Evolutionary conservation across 768 basidiomycete species (phyloP).

Genomic region (Melanogaster broomeanus): DNA sequence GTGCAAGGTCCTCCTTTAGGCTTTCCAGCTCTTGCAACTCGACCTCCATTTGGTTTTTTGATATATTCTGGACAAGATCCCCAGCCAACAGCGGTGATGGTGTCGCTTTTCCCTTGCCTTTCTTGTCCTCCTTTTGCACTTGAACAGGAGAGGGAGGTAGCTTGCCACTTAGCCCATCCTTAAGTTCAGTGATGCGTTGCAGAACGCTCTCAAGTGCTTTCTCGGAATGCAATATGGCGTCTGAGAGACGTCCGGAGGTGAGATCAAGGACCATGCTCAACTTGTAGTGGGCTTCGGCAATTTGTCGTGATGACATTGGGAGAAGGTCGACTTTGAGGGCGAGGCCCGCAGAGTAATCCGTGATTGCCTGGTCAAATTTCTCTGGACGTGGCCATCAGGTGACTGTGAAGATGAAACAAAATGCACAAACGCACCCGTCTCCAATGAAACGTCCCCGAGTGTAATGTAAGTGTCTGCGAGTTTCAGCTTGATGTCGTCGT

Average conservation of each 20-base stretch:
- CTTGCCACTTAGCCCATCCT: constrained; percentile 43
- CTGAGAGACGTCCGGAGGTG: constrained; percentile 78
- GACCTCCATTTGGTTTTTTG: constrained; percentile 67
- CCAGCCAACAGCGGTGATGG: constrained; percentile 40
- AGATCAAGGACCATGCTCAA: constrained; percentile 92
- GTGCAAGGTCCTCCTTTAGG: constrained; percentile 76
- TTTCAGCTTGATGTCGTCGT: constrained; percentile 70
- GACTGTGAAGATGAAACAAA: not conserved
- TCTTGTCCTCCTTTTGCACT: constrained; percentile 41
- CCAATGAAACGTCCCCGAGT: constrained; percentile 94
- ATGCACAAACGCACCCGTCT: constrained; percentile 70
- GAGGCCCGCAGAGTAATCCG: constrained; percentile 81
- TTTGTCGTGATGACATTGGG: constrained; percentile 86
- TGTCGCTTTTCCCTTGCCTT: constrained; percentile 76
- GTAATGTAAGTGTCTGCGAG: constrained; percentile 90
- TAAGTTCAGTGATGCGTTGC: constrained; percentile 62
- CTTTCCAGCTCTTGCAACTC: constrained; percentile 81
- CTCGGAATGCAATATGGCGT: constrained; percentile 81
- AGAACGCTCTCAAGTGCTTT: constrained; percentile 79
- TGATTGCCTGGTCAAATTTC: constrained; percentile 93
- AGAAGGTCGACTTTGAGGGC: constrained; percentile 71
- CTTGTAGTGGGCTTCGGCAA: constrained; percentile 94
- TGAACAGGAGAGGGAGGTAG: constrained; percentile 32
- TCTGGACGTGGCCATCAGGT: constrained; percentile 47
- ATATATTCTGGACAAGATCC: constrained; percentile 66